phyloP scores from a whole-genome alignment of 2,329 filamentous ascomycete species.

The Phialocephala subalpina region DNA sequence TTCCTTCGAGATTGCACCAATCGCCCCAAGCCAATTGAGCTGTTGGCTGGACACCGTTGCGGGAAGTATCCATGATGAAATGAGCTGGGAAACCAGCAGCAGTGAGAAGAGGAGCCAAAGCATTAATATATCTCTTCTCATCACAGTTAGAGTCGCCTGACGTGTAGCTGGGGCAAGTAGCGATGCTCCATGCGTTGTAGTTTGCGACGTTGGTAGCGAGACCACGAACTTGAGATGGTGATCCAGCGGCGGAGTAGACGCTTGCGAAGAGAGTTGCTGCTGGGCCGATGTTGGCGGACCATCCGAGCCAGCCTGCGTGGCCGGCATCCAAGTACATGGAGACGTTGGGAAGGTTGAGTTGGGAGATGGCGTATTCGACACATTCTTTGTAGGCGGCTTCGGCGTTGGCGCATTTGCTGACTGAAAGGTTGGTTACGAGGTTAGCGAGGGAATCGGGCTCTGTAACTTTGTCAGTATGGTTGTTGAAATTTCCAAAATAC shows the following conservation, averaged over 20 bases:
- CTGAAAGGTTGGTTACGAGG: conserved; percentile 65
- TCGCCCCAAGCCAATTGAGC: conserved; percentile 65
- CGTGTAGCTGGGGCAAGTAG: conserved; percentile 51
- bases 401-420: conserved; percentile 61
- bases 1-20: conserved; percentile 72
- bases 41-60: conserved; percentile 69
- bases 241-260: conserved; percentile 55
- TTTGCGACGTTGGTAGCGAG: conserved; percentile 65
- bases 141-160: conserved; percentile 58
- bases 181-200: conserved; percentile 62
- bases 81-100: conserved; percentile 58
- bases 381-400: conserved; percentile 62
- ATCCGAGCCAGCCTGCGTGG: conserved; percentile 71
- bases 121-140: conserved; percentile 60
- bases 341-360: conserved; percentile 67
- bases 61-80: conserved; percentile 63
- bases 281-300: conserved; percentile 64
- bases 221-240: conserved; percentile 56
- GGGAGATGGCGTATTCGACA: conserved; percentile 62
- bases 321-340: conserved; percentile 70
- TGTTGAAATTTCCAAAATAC: conserved; percentile 15
- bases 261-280: conserved; percentile 56
- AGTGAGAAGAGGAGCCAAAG: conserved; percentile 56
- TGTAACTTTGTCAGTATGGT: conserved; percentile 28
- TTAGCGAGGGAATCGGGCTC: conserved; percentile 71